Evolutionary conservation across 192 early-diverging fungal species (phyloP).

Genomic region (Backusella morwellensis): DNA sequence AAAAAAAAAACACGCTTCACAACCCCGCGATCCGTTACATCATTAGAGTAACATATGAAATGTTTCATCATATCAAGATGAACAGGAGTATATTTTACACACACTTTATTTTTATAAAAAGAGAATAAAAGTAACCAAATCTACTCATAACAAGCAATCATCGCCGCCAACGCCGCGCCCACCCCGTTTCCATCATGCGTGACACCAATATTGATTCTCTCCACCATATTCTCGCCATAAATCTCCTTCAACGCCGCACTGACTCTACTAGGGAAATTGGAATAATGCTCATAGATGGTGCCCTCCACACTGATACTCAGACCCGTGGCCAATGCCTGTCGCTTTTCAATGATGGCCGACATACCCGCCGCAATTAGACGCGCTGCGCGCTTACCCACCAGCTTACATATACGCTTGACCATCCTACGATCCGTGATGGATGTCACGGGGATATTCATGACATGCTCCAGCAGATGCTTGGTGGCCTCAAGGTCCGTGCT

Average conservation of each 20-base stretch:
- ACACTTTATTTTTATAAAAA: too few species aligned
- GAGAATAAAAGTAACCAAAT: neutral
- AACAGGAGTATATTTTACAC: too few species aligned
- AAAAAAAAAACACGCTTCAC: too few species aligned
- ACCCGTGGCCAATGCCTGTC: constrained; percentile 21
- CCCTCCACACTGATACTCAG: constrained; percentile 50
- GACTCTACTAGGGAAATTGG: constrained; percentile 39
- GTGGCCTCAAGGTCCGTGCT: constrained; percentile 63
- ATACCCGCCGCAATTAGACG: constrained; percentile 71
- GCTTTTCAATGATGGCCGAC: constrained; percentile 61
- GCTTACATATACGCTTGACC: constrained; percentile 72
- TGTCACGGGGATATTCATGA: constrained; percentile 61
- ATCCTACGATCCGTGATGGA: constrained; percentile 77
- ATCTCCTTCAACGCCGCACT: constrained; percentile 18
- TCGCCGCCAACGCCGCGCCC: constrained; percentile 69
- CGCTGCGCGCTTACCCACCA: constrained; percentile 82
- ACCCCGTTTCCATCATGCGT: constrained; percentile 71
- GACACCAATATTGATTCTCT: constrained; percentile 29
- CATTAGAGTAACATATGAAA: too few species aligned
- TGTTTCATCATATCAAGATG: too few species aligned
- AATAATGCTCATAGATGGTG: constrained; percentile 61
- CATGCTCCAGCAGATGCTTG: constrained; percentile 67
- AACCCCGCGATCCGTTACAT: too few species aligned
- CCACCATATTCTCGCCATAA: constrained; percentile 21
- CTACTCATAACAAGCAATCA: constrained; percentile 32